These are phyloP conservation scores for Blastobotrys ciferrii DNA, from an alignment of 1,139 yeast species.

Conservation along the genomic window DNA sequence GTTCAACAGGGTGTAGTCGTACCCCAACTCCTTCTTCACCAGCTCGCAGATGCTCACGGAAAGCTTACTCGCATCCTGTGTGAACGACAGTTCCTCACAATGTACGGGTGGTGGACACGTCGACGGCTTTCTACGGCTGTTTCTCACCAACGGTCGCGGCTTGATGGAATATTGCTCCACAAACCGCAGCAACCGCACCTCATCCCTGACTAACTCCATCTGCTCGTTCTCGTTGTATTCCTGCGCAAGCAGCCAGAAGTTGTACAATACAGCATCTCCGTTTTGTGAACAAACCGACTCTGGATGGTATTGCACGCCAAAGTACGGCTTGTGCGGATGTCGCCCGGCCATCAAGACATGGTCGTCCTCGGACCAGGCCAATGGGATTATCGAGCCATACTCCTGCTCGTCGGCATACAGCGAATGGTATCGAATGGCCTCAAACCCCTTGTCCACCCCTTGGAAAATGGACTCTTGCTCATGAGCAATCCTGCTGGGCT, in stretches of 20 bases:
- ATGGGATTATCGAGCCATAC: constrained; percentile 26
- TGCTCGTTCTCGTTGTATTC: constrained; percentile 37
- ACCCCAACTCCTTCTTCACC: constrained; percentile 23
- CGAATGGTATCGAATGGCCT: constrained; percentile 88
- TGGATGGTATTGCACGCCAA: constrained; percentile 96
- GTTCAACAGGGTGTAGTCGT: constrained; percentile 59
- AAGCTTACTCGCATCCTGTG: constrained; percentile 6
- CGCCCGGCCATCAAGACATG: constrained; percentile 73
- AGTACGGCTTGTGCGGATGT: constrained; percentile 64
- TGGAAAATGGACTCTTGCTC: constrained; percentile 39
- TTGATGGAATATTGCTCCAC: constrained; percentile 27
- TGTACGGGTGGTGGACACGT: constrained; percentile 1
- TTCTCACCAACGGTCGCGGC: constrained; percentile 21
- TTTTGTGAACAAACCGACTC: constrained; percentile 82
- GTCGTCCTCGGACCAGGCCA: constrained; percentile 28
- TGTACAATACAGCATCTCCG: constrained; percentile 58
- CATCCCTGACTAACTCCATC: constrained; percentile 18
- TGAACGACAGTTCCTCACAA: not conserved
- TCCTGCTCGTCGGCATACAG: constrained; percentile 49
- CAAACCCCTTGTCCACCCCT: constrained; percentile 45
- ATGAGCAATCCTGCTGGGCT: constrained; percentile 55
- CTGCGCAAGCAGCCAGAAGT: constrained; percentile 60
- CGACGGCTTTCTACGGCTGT: not conserved
- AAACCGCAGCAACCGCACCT: constrained; percentile 16
- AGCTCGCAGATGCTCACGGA: constrained; percentile 51